A percentile compares a stretch with the other conserved stretches of the same genome.
These are phyloP conservation scores for Copromyces sp. DNA, from an alignment of 495 filamentous ascomycete genomes.

Conservation along the genomic window DNA sequence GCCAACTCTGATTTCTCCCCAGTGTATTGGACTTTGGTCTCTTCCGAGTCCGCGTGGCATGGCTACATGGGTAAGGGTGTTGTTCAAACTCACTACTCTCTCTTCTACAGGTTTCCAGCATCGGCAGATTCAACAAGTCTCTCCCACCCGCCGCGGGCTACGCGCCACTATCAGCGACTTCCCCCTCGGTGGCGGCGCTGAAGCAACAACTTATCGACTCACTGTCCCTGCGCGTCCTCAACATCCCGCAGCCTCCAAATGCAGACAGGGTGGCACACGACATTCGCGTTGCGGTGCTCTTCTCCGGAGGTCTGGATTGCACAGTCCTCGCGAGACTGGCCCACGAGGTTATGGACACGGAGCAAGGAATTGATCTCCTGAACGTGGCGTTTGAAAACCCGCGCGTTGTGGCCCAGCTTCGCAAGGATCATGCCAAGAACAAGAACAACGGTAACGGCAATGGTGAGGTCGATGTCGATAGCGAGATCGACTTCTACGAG, in stretches of 20 bases:
- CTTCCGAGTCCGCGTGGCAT: background rate
- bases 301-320: conserved; percentile 92
- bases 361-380: conserved; percentile 70
- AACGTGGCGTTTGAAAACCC: conserved; percentile 98
- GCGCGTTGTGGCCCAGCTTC: conserved; percentile 43
- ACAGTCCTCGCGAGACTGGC: conserved; percentile 72
- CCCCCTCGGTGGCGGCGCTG: conserved; percentile 46
- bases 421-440: conserved; percentile 8
- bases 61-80: conserved; percentile 1
- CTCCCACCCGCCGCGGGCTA: conserved; percentile 26
- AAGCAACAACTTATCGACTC: conserved; percentile 52
- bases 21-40: background rate
- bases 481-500: conserved; percentile 48
- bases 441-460: background rate
- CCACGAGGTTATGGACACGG: conserved; percentile 63
- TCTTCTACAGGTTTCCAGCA: conserved; percentile 41
- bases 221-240: conserved; percentile 51
- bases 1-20: background rate
- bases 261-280: conserved; percentile 12
- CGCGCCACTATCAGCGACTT: conserved; percentile 32
- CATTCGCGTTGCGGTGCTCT: conserved; percentile 67
- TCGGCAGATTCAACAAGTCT: conserved; percentile 52
- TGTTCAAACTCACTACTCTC: conserved; percentile 29
- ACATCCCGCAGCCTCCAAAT: conserved; percentile 51
- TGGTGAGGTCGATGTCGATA: background rate